Evolutionary conservation across 1,139 yeast genomes (phyloP).

Genomic region (Geotrichum klebahnii): DNA sequence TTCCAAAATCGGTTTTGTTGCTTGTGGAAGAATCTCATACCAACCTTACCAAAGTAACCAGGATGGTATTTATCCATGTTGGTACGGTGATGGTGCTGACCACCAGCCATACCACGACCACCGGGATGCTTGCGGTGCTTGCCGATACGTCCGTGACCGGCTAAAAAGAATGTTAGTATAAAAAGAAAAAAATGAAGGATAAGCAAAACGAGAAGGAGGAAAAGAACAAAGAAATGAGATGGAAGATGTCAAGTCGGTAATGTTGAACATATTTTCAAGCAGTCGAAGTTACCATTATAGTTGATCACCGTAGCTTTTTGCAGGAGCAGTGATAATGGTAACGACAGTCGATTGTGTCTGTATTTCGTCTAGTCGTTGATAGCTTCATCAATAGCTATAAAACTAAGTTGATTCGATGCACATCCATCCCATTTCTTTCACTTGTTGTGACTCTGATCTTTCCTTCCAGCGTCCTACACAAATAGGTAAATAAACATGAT

Average conservation of each 20-base stretch:
- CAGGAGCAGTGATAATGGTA: no score
- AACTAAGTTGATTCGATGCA: no score
- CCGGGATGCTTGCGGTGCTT: constrained; percentile 99
- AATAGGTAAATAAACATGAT: constrained; percentile 33
- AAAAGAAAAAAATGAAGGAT: constrained; percentile 4
- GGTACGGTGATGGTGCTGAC: constrained; percentile 99
- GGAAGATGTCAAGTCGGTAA: neutral
- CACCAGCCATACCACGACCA: constrained; percentile 99
- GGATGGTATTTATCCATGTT: constrained; percentile 99
- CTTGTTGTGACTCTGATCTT: neutral
- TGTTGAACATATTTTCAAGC: no score
- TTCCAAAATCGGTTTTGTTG: constrained; percentile 95
- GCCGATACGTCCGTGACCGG: constrained; percentile 99
- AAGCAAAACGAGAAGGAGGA: neutral
- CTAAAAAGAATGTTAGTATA: constrained; percentile 42
- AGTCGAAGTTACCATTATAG: no score
- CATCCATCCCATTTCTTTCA: no score
- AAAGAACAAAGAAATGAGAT: neutral
- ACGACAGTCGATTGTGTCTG: no score
- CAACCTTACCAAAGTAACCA: constrained; percentile 99
- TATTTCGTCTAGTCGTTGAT: no score
- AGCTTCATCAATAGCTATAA: no score
- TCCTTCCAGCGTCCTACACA: constrained; percentile 44
- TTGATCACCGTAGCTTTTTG: no score
- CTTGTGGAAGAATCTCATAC: constrained; percentile 99